Conservation (phyloP, 495 filamentous ascomycete genomes). For the Aspergillus indologenus region DNA sequence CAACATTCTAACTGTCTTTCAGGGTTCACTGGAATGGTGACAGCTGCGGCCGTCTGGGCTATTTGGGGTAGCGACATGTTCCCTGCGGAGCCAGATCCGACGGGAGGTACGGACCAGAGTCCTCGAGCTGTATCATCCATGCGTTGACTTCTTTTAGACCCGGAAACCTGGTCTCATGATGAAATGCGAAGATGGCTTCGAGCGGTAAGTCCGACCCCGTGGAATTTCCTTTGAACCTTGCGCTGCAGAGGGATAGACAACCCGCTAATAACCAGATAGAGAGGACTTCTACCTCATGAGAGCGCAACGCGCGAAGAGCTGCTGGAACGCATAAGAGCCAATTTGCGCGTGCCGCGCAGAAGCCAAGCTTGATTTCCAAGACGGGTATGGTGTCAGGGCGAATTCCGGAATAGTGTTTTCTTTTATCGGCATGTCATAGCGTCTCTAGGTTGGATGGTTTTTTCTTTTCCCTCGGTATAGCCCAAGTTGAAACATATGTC, state of each 20-base stretch:
- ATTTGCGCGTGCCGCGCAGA: constrained; percentile 56
- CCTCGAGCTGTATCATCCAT: neutral
- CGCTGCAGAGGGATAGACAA: no score
- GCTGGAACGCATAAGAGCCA: constrained; percentile 74
- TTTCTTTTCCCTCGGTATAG: neutral
- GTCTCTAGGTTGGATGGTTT: neutral
- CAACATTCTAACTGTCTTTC: constrained; percentile 16
- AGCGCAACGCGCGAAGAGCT: constrained; percentile 71
- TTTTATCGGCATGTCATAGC: neutral
- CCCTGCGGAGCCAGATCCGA: constrained; percentile 68
- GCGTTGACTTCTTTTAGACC: constrained; percentile 44
- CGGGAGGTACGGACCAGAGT: constrained; percentile 51
- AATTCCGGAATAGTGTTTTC: constrained; percentile 1
- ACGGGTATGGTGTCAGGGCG: neutral
- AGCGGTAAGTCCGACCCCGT: constrained; percentile 51
- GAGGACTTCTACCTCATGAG: constrained; percentile 65
- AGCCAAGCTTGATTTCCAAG: constrained; percentile 13
- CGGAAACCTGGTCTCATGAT: constrained; percentile 66
- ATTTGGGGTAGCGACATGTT: constrained; percentile 85
- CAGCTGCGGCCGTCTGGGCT: constrained; percentile 76
- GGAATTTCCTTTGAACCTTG: no score
- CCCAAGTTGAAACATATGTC: neutral
- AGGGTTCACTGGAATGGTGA: constrained; percentile 77
- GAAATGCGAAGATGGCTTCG: constrained; percentile 74
- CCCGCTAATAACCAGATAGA: constrained; percentile 45